A percentile compares a stretch with the other conserved stretches of the same genome.
Evolutionary conservation across 2,329 filamentous ascomycete genomes (phyloP).

Genomic region (Dactylellina parvicollis): DNA sequence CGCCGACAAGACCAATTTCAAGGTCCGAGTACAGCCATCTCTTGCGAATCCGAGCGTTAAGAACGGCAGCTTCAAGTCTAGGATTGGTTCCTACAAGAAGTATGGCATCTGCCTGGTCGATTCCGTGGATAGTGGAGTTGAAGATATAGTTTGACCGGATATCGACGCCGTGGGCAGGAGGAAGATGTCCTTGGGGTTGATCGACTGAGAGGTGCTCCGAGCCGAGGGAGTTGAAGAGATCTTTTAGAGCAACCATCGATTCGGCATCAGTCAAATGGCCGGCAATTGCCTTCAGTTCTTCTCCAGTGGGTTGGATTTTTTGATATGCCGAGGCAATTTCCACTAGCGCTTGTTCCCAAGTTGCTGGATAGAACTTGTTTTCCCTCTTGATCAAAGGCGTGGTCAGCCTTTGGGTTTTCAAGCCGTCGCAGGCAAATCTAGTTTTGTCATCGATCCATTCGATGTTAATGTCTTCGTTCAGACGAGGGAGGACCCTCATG

Average conservation of each 20-base stretch:
- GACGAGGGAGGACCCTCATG: slow-evolving; percentile 88
- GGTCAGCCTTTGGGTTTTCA: slow-evolving; percentile 94
- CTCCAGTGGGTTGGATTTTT: slow-evolving; percentile 80
- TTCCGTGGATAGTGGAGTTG: slow-evolving; percentile 92
- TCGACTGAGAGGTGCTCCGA: slow-evolving; percentile 96
- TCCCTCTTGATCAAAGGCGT: slow-evolving; percentile 88
- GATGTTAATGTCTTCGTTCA: slow-evolving; percentile 98
- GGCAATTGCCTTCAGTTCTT: slow-evolving; percentile 95
- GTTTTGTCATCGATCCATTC: slow-evolving; percentile 99
- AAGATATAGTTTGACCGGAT: slow-evolving; percentile 94
- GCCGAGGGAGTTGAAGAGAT: slow-evolving; percentile 93
- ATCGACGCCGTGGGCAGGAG: slow-evolving; percentile 90
- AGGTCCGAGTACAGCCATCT: slow-evolving; percentile 96
- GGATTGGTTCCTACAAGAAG: slow-evolving; percentile 95
- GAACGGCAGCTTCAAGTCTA: slow-evolving; percentile 89
- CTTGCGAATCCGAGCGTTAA: slow-evolving; percentile 97
- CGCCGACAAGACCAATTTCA: slow-evolving; percentile 88
- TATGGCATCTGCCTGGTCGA: slow-evolving; percentile 92
- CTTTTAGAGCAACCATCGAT: slow-evolving; percentile 94
- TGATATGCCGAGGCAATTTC: slow-evolving; percentile 85
- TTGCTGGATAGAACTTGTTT: slow-evolving; percentile 88
- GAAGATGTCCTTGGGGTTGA: slow-evolving; percentile 82
- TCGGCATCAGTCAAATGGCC: slow-evolving; percentile 92
- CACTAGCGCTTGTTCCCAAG: slow-evolving; percentile 93
- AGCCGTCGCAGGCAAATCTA: slow-evolving; percentile 92